Evolutionary conservation across 805 yeast species (phyloP), one percentile per base, ranked within the genome.

Genomic region (Kodamaea nitidulidarum): DNA sequence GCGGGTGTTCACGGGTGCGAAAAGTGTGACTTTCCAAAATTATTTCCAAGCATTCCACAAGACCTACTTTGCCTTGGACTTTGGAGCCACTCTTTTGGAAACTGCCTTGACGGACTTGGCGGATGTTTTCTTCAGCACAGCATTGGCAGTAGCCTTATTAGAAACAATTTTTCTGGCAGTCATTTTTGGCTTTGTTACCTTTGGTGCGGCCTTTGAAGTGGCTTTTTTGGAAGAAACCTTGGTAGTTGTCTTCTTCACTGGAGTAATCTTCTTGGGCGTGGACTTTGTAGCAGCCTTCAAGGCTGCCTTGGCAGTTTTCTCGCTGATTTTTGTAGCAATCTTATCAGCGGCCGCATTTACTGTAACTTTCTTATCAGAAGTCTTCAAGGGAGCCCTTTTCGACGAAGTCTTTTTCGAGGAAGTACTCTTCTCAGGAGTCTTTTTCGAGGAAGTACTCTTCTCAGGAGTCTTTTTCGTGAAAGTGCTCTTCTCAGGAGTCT

Each of bases 271-370:
- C 41, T 58, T 59, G 18, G 65, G 22, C 8, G 63, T 55, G 45
- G 54, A 58, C 45, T 45, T 51, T 32, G 48, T 15, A 59, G 54
- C 32, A 56, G 49, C 49, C 56, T 55, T 54, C 54, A 35, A n/a
- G 9, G 17, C 21, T 15, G 33, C 29, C 38, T 32, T 15, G n/a
- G n/a, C n/a, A n/a, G n/a, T n/a, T n/a, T n/a, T n/a, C n/a, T n/a
- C n/a, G n/a, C n/a, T n/a, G n/a, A n/a, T n/a, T n/a, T n/a, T n/a
- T n/a, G n/a, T n/a, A n/a, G 55, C 38, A 17, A 58, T 47, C 42
- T 54, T 55, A 16, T 36, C 30, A 27, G 34, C n/a, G 12, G 30
- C 15, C 11, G 35, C 30, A 49, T 50, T 56, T 6, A 49, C 39
- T 24, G 53, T 39, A 27, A 56, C 39, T 39, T 50, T 52, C 15